Evolutionary conservation across 2,329 filamentous ascomycete genomes (phyloP).

Genomic region (Colletotrichum nymphaeae): DNA sequence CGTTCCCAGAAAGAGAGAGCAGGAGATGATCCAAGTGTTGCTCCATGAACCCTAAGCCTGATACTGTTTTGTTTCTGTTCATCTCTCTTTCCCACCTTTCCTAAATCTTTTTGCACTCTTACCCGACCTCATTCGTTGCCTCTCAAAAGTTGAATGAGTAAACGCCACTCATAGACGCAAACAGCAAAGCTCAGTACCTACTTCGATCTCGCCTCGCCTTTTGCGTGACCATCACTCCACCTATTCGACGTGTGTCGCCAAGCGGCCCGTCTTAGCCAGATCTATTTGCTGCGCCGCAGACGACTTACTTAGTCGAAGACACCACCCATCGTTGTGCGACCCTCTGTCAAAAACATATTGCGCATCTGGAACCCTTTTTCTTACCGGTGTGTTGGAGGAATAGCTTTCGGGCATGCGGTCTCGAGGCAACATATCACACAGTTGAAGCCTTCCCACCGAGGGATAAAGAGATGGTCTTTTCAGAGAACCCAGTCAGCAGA

Average conservation of each 20-base stretch:
- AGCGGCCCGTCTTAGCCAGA: conserved; percentile 5
- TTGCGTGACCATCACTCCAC: conserved; percentile 9
- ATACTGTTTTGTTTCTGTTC: not conserved
- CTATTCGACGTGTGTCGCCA: conserved; percentile 13
- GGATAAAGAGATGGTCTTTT: conserved; percentile 8
- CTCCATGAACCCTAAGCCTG: conserved; percentile 23
- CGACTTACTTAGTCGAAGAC: not conserved
- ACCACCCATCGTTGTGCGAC: conserved; percentile 11
- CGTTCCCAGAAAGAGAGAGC: not conserved
- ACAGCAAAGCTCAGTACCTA: not conserved
- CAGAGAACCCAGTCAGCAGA: conserved; percentile 6
- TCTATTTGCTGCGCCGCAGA: conserved; percentile 19
- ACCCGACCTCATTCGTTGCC: not conserved
- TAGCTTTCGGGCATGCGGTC: conserved; percentile 16
- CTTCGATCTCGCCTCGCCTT: not conserved
- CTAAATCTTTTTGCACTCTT: not conserved
- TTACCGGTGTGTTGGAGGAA: not conserved
- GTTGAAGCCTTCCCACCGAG: not conserved
- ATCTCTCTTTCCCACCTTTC: not conserved
- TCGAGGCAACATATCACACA: conserved; percentile 1
- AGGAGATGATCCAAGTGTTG: not conserved
- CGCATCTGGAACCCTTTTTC: not conserved
- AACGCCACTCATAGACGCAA: not conserved
- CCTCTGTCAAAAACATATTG: not conserved
- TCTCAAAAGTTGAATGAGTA: not conserved